A percentile compares a stretch with the other conserved stretches of the same genome.
Evolutionary conservation across 108 stramenopile species (phyloP).

Genomic region (Schizochytrium sp.): DNA sequence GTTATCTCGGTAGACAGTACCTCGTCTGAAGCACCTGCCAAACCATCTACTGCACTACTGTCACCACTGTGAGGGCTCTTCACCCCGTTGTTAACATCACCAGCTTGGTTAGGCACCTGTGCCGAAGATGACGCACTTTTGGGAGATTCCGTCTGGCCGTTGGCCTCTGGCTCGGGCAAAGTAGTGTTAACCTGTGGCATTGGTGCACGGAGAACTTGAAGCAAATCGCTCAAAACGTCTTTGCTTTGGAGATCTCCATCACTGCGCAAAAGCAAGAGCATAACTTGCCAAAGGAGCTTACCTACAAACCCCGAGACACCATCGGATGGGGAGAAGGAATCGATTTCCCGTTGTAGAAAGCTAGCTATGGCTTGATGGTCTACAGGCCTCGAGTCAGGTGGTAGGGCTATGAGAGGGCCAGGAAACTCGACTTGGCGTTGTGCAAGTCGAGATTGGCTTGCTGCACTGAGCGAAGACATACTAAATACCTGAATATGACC

Average conservation of each 20-base stretch:
- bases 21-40: neutral
- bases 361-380: neutral
- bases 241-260: constrained; percentile 23
- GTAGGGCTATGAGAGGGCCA: constrained; percentile 21
- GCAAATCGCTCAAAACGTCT: neutral
- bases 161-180: neutral
- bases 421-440: neutral
- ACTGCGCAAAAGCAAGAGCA: constrained; percentile 19
- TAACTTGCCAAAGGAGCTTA: constrained; percentile 19
- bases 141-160: neutral
- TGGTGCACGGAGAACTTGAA: constrained; percentile 6
- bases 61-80: no score
- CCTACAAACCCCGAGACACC: neutral
- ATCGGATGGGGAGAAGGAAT: neutral
- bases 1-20: neutral
- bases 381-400: neutral
- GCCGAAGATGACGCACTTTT: neutral
- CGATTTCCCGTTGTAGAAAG: neutral
- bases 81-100: no score
- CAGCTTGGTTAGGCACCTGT: no score
- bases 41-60: no score
- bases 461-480: neutral
- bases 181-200: neutral
- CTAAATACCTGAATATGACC: neutral
- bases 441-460: neutral